Evolutionary conservation across 2,329 filamentous ascomycete genomes (phyloP), one percentile per base, ranked within the genome.

Genomic region (Ilyonectria sp.): DNA sequence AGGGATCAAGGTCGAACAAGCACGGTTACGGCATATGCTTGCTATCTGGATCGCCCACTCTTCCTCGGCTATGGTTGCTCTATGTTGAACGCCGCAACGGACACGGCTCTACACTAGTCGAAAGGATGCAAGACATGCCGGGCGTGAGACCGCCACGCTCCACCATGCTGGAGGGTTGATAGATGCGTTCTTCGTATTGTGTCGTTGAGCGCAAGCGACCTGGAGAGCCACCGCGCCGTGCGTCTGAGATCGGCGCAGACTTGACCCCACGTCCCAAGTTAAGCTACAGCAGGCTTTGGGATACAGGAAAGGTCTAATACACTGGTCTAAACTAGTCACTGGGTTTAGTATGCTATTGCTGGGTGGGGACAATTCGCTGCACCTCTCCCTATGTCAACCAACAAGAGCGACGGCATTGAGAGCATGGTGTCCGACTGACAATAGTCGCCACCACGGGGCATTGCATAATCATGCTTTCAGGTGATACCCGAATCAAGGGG

Each of bases 11-110:
- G 55, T 65, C 40, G 56, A 72, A 62, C 55, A 65, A 69, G 37
- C 55, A 58, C 13, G 53, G 35, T 52, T 68, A 52, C 67, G 54
- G 65, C 62, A 72, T 60, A 66, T 63, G 23, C 56, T 19, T 47
- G 46, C 33, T 58, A 49, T 60, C 46, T 68, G 52, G 66, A 71
- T 68, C 70, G 53, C 60, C 58, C 70, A 54, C 40, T 61, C 63
- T 56, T 50, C 53, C 62, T 76, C 74, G 74, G 74, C 68, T 76
- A 74, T 64, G 71, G 63, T 71, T 76, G 68, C 71, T 74, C 63
- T 55, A 67, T 58, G 60, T 69, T 62, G 67, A 71, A 66, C 61
- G 59, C 50, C 59, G 19, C 37, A 46, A 56, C 54, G 66, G 63
- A 61, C 37, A 71, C 63, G n/a, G 40, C 63, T 59, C 62, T 44